Evolutionary conservation across 2,329 filamentous ascomycete species (phyloP).

Genomic region (Neodidymelliopsis sp.): DNA sequence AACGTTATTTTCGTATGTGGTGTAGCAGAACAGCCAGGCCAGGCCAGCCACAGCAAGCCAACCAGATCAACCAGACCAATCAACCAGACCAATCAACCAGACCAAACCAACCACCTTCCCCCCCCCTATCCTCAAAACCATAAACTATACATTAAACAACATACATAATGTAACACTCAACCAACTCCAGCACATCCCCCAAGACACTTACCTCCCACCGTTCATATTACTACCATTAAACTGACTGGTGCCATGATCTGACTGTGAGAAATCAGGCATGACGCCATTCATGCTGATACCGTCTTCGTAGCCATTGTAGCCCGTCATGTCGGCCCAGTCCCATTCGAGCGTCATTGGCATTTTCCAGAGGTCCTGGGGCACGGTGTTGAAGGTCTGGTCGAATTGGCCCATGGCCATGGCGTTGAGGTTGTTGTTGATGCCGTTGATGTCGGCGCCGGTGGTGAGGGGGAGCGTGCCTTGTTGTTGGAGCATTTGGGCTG

Average conservation of each 20-base stretch:
- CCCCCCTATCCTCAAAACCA: no score
- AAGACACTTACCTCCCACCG: conserved; percentile 34
- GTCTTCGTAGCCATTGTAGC: conserved; percentile 46
- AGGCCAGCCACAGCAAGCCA: no score
- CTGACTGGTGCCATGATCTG: conserved; percentile 41
- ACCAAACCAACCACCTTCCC: no score
- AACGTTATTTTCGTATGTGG: no score
- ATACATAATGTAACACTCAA: no score
- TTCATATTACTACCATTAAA: conserved; percentile 46
- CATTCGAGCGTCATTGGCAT: conserved; percentile 96
- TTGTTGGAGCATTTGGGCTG: conserved; percentile 41
- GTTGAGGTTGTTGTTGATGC: conserved; percentile 36
- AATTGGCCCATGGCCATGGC: conserved; percentile 60
- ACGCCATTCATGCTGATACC: conserved; percentile 51
- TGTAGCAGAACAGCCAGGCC: no score
- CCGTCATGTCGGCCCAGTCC: conserved; percentile 70
- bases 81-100: no score
- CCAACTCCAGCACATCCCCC: no score
- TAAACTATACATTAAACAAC: no score
- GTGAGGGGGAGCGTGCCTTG: conserved; percentile 35
- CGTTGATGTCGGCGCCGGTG: conserved; percentile 29
- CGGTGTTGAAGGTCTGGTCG: conserved; percentile 75
- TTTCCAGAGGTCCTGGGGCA: conserved; percentile 93
- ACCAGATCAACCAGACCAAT: no score
- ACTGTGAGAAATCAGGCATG: conserved; percentile 41